These are phyloP conservation scores for Leishmania mexicana DNA, from an alignment of 208 protist species.

Conservation along the genomic window DNA sequence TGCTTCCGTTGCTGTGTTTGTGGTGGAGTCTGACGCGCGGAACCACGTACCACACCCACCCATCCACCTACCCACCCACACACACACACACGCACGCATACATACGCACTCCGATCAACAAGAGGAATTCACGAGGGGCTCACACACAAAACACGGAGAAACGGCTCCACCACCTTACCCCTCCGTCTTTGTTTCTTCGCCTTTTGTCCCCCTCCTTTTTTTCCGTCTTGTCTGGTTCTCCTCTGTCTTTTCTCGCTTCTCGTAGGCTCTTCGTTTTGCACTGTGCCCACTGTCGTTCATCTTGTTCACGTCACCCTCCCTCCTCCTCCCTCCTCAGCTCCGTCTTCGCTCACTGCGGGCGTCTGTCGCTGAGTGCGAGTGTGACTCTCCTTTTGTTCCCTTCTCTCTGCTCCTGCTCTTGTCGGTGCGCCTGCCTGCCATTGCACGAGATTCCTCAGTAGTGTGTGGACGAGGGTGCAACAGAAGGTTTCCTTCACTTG, in stretches of 20 bases:
- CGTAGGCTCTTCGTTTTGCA: not conserved
- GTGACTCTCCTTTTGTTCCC: not conserved
- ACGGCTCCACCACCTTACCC: not conserved
- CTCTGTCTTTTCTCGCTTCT: not conserved
- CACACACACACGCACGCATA: not conserved
- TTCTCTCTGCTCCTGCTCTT: not conserved
- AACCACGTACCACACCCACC: too few relatives aligned
- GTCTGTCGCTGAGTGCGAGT: not conserved
- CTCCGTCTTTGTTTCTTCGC: not conserved
- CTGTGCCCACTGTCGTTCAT: not conserved
- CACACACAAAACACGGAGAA: not conserved
- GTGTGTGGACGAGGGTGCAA: not conserved
- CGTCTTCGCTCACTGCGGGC: not conserved
- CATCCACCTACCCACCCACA: too few relatives aligned
- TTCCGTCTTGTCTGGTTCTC: not conserved
- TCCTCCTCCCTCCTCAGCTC: not conserved
- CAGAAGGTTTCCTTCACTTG: not conserved
- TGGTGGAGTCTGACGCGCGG: not conserved
- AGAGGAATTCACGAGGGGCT: not conserved
- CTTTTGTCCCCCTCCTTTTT: not conserved
- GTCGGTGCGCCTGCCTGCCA: not conserved
- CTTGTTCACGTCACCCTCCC: not conserved
- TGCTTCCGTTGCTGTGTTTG: not conserved
- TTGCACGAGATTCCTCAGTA: not conserved
- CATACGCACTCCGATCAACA: not conserved